Evolutionary conservation across 805 yeast genomes (phyloP).

Genomic region (Jamesozyma spencerorum): DNA sequence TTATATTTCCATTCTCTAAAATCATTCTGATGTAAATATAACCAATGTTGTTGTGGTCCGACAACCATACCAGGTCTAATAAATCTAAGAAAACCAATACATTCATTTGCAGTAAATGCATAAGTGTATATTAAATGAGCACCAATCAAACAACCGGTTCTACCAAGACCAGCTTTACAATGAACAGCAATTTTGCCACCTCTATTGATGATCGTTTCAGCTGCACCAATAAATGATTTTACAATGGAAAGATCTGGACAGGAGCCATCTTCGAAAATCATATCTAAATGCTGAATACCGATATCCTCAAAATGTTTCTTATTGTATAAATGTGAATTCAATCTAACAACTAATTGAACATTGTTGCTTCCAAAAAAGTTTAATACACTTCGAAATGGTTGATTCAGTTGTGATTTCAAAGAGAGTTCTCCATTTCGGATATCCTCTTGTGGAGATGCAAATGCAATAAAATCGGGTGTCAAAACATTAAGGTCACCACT

Average conservation of each 20-base stretch:
- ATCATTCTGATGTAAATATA: conserved; percentile 87
- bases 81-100: conserved; percentile 92
- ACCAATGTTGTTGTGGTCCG: conserved; percentile 97
- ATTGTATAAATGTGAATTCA: conserved; percentile 80
- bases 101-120: conserved; percentile 93
- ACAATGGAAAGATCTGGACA: conserved; percentile 95
- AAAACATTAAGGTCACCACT: conserved; percentile 90
- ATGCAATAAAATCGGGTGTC: conserved; percentile 89
- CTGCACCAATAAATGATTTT: conserved; percentile 85
- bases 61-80: conserved; percentile 98
- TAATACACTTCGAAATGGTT: conserved; percentile 70
- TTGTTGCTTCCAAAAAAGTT: conserved; percentile 60
- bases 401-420: conserved; percentile 37
- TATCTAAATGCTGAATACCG: conserved; percentile 81
- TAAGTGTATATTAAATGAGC: conserved; percentile 92
- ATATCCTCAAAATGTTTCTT: conserved; percentile 68
- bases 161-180: conserved; percentile 94
- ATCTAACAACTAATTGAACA: conserved; percentile 84
- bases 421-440: conserved; percentile 14
- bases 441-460: conserved; percentile 87
- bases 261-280: conserved; percentile 93
- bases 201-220: conserved; percentile 71
- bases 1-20: conserved; percentile 93
- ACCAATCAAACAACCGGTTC: conserved; percentile 95
- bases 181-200: conserved; percentile 97